Conservation (phyloP, 2,329 filamentous ascomycete genomes). For the Epichloe baconii region DNA sequence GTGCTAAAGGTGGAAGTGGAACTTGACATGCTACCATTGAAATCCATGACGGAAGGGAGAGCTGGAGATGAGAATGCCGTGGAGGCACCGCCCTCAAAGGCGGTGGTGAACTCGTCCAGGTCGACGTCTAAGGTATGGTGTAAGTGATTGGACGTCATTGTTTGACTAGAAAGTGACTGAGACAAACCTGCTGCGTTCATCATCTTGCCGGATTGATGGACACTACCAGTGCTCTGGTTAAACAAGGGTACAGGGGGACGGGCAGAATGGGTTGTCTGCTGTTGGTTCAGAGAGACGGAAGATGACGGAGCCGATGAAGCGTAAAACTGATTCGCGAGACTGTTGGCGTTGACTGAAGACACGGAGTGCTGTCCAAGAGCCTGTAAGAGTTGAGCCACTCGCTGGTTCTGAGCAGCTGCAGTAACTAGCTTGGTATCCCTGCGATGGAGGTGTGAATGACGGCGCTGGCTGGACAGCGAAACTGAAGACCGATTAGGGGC, state of each 20-base stretch:
- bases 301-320: conserved; percentile 53
- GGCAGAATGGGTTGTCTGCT: conserved; percentile 28
- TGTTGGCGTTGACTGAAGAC: conserved; percentile 41
- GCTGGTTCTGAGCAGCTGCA: conserved; percentile 39
- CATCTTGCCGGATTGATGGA: conserved; percentile 31
- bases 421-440: conserved; percentile 24
- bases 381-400: conserved; percentile 46
- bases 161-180: background rate
- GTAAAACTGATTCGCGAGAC: conserved; percentile 51
- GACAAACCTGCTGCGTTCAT: conserved; percentile 30
- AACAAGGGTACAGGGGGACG: conserved; percentile 68
- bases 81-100: conserved; percentile 39
- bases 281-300: conserved; percentile 42
- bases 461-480: conserved; percentile 28
- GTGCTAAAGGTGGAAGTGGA: conserved; percentile 49
- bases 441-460: conserved; percentile 34
- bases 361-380: conserved; percentile 41
- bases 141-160: conserved; percentile 18
- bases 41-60: conserved; percentile 37
- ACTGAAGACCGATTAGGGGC: conserved; percentile 25
- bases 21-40: conserved; percentile 32
- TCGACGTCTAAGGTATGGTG: conserved; percentile 35
- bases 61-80: conserved; percentile 42
- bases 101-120: conserved; percentile 43
- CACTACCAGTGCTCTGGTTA: conserved; percentile 43